phyloP scores from a whole-genome alignment of 495 filamentous ascomycete species.

The Penicillium lividum region DNA sequence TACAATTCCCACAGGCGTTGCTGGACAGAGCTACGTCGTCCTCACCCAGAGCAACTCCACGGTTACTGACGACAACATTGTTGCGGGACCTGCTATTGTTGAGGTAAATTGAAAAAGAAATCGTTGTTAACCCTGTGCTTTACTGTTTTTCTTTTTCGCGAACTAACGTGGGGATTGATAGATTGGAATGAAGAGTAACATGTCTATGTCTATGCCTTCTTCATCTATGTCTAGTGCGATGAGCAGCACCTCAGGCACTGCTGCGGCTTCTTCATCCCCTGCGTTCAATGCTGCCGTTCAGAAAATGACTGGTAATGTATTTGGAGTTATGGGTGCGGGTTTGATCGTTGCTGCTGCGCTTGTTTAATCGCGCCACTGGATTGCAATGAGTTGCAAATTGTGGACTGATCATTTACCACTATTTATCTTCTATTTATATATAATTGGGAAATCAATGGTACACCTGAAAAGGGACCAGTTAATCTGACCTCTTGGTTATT shows the following conservation, averaged over 20 bases:
- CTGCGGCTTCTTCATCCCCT: constrained; percentile 11
- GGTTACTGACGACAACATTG: constrained; percentile 29
- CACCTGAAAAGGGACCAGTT: neutral
- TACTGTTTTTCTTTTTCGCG: neutral
- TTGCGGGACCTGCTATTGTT: constrained; percentile 39
- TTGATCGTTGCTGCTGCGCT: constrained; percentile 5
- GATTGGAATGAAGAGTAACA: neutral
- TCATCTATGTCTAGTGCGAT: constrained; percentile 9
- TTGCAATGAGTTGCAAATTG: neutral
- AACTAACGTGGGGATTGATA: neutral
- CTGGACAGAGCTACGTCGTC: constrained; percentile 42
- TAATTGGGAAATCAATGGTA: neutral
- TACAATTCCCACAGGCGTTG: constrained; percentile 35
- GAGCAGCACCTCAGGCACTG: constrained; percentile 9
- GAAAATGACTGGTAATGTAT: constrained; percentile 5
- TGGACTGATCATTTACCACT: neutral
- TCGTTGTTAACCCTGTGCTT: neutral
- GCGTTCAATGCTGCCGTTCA: constrained; percentile 5
- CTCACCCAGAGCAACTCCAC: constrained; percentile 27
- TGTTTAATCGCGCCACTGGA: neutral
- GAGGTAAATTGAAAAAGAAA: constrained; percentile 24
- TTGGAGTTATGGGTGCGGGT: constrained; percentile 8
- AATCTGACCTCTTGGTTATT: neutral
- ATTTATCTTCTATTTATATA: neutral
- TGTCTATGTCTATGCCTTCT: constrained; percentile 1